Base-by-base conservation (phyloP, 1,284 basidiomycete genomes). In the Microbotryum silenes-acaulis region DNA sequence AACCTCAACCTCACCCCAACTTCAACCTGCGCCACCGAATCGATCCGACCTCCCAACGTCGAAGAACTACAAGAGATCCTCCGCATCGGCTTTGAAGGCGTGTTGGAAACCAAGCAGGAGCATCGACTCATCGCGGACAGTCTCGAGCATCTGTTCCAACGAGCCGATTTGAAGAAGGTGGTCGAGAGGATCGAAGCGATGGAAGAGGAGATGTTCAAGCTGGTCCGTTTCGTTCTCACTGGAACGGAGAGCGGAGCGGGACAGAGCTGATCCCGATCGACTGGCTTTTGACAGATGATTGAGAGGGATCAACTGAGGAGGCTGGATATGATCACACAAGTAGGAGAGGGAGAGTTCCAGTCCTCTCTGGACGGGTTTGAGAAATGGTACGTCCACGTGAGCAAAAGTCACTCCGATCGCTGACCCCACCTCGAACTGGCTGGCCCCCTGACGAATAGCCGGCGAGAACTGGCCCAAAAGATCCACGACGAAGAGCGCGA, bases 401-500 rank as follows among this genome's bases (percentile, higher is more conserved):
- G 16, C n/a, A 14, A 16, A n/a, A 21, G 2, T 29, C 31, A 10
- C 18, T 33, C 20, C 25, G 25, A n/a, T 33, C 23, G 31, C 9
- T 37, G 25, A 14, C 47, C 23, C 25, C 10, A 25, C 5, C 45
- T 10, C 2, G 12, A 29, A 48, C 16, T 25, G 1, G 5, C 6
- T n/a, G n/a, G n/a, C 2, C 23, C 12, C 3, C 3, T 2, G 12
- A 16, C 16, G 12, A 16, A 18, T 50, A 64, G 62, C 33, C 59
- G 62, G 4, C 21, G 6, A 4, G 56, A 57, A 20, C 54, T 65
- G 5, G 29, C 57, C 1, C 16, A 16, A 5, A 6, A 55, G 44
- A 65, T 68, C 9, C 52, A 63, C 47, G 66, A 68, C 10, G 64
- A 68, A 44, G 31, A 60, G 59, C 44, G 54, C 20, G 66, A 68